Base-by-base conservation (phyloP, 2,329 filamentous ascomycete genomes). In the Pseudofabraea citricarpa region DNA sequence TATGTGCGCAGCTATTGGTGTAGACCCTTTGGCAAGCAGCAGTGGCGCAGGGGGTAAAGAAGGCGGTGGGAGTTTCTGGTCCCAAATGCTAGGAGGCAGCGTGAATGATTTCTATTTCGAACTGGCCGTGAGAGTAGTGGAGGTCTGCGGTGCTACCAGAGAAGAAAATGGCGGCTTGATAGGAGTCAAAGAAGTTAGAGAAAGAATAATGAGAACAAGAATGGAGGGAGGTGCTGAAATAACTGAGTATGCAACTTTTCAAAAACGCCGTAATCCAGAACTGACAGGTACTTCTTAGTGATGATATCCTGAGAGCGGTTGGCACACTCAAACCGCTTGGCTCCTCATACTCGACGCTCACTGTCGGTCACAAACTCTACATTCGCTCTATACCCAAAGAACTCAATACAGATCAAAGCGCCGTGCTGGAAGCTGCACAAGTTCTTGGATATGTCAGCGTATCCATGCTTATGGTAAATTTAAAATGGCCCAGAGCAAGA, bases 81-180 rank as follows among this genome's bases (percentile, higher is more conserved):
- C 89, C 7, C 90, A 96, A 70, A 79, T 97, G 50, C 75, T 97
- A 16, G 93, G 93, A 22, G 81, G 86, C 47, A 90, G 83, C 56
- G 90, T 98, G 55, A 95, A 96, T 62, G 93, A 98, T 65, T 98
- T 98, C 62, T 98, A 97, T 69, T 97, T 97, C 65, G 91, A 95
- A 70, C 80, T 98, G 36, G 93, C 90, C 1, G 91, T 97, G n/a
- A 78, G 88, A 39, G 87, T 97, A 1, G 93, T 98, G 5, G 91
- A 97, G 65, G 81, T 96, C 6, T 98, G 93, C 62, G 76, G 89
- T 5, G 81, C 84, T 41, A 96, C 90, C 35, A 75, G 93, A 41
- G 80, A 79, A 4, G 91, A 96, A 67, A 98, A 98, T 62, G 93
- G 93, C 6, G 93, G 93, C 0, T 71, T 98, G 57, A 88, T 98